Evolutionary conservation across 2,329 filamentous ascomycete genomes (phyloP), one percentile per base, ranked within the genome.

Genomic region (Epichloe sylvatica): DNA sequence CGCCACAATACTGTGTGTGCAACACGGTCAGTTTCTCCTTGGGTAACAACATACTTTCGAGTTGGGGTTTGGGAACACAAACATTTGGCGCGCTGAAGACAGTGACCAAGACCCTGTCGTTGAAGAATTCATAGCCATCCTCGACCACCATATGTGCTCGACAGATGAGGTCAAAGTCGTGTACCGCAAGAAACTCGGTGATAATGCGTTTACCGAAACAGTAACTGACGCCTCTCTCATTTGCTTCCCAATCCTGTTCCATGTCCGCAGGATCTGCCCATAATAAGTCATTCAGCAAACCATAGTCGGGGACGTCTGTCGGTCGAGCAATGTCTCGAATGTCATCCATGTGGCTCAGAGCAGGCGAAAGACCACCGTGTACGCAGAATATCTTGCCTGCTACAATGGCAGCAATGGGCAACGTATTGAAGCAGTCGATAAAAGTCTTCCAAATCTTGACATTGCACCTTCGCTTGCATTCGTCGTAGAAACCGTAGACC

Each of bases 371-470:
- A 13, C 92, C 92, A 46, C 92, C 92, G 61, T 98, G 92, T 15
- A 97, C 91, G 61, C 90, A 96, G 65, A 96, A 97, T 51, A 97
- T 97, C 72, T 97, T 97, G 56, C 87, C 88, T 2, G 90, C 91
- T 37, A 97, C 90, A 60, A 95, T 96, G n/a, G 91, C 81, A 41
- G 91, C 91, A 60, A 97, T 96, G 0, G 91, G 91, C 42, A 97
- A 76, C 40, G 84, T 90, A 66, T 97, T 97, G 75, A 97, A 97
- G 25, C 86, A 92, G 64, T 97, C 91, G 47, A 95, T 83, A 63
- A 97, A 97, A 0, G 88, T 94, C 73, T 97, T 97, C 91, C 91
- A 97, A 49, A 94, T 81, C 72, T 96, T 96, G 65, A 96, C 87
- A 63, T 95, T 96, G 72, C 86, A 95, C 53, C 91, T 79, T 56